Conservation (phyloP, 768 basidiomycete genomes). For the Sporobolomyces roseus region DNA sequence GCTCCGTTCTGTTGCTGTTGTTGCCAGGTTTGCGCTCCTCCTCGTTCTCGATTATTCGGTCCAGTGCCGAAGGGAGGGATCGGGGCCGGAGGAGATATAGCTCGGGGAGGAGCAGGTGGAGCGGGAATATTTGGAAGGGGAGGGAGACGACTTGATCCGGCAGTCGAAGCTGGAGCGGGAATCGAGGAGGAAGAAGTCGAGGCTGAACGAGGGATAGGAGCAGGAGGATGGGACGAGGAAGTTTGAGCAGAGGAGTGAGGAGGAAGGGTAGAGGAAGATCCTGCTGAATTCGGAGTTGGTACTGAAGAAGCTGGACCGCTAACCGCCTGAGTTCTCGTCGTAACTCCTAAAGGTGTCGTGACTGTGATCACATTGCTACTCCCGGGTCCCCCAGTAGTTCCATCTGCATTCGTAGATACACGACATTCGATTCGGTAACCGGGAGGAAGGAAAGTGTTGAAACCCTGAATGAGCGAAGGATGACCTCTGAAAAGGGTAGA, state of each 20-base stretch:
- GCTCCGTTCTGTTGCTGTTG: conserved; percentile 22
- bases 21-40: background rate
- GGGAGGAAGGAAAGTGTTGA: conserved; percentile 93
- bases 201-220: too few relatives aligned
- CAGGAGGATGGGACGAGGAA: background rate
- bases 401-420: conserved; percentile 16
- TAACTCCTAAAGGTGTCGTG: conserved; percentile 49
- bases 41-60: background rate
- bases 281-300: background rate
- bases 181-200: background rate
- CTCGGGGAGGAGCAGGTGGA: background rate
- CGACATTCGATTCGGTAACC: conserved; percentile 83
- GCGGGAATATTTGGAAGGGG: conserved; percentile 19
- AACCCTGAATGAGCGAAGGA: conserved; percentile 86
- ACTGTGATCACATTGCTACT: conserved; percentile 47
- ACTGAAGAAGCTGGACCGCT: background rate
- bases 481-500: conserved; percentile 88
- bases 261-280: background rate
- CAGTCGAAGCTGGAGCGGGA: background rate
- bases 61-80: conserved; percentile 29
- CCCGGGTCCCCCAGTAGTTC: conserved; percentile 1
- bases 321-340: conserved; percentile 44
- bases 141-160: conserved; percentile 11
- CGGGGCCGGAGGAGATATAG: conserved; percentile 32
- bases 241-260: background rate